These are phyloP conservation scores for Haberlea rhodopensis DNA, from an alignment of 257 asterid species.

Conservation along the genomic window DNA sequence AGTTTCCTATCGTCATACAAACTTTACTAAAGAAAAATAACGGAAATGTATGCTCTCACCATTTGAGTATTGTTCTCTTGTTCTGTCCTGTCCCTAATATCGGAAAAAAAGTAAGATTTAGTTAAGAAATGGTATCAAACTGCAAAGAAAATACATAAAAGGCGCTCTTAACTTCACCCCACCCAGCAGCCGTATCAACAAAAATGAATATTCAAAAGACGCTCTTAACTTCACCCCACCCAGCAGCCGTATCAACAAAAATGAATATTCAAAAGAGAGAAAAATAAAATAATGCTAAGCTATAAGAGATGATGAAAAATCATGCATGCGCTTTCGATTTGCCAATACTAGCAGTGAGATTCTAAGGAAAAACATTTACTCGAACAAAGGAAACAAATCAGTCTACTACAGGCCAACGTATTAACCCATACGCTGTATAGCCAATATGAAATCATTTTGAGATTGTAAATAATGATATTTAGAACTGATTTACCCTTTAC, in stretches of 20 bases:
- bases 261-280: neutral
- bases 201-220: neutral
- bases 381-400: neutral
- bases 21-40: neutral
- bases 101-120: neutral
- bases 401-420: neutral
- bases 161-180: neutral
- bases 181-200: neutral
- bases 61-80: neutral
- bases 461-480: too few species aligned
- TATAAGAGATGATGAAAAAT: neutral
- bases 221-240: neutral
- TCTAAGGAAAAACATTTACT: neutral
- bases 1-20: neutral
- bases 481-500: too few species aligned
- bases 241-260: neutral
- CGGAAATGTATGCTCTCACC: neutral
- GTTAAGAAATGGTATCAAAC: neutral
- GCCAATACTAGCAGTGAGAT: neutral
- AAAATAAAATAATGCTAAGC: neutral
- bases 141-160: neutral
- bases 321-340: neutral
- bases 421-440: neutral
- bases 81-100: neutral
- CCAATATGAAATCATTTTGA: neutral